Conservation (phyloP, 495 filamentous ascomycete species). For the Chaetomium cochliodes region DNA sequence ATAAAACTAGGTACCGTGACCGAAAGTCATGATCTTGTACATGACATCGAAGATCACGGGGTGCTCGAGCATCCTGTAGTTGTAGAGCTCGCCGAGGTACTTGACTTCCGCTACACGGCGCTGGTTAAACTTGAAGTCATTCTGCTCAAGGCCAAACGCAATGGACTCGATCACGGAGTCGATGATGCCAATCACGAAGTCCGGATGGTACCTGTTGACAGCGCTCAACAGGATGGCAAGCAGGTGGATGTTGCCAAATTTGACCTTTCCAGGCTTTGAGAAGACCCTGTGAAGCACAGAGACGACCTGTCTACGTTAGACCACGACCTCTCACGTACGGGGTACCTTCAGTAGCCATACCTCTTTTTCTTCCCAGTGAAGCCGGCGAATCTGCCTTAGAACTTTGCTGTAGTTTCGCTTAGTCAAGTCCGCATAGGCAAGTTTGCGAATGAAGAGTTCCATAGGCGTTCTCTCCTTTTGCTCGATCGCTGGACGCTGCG, state of each 20-base stretch:
- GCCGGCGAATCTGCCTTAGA: conserved; percentile 85
- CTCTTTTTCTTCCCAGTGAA: conserved; percentile 95
- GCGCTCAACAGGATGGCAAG: conserved; percentile 88
- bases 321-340: conserved; percentile 6
- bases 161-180: conserved; percentile 90
- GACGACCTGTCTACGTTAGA: conserved; percentile 59
- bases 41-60: conserved; percentile 93
- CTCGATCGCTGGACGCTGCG: conserved; percentile 86
- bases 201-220: conserved; percentile 85
- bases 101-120: conserved; percentile 93
- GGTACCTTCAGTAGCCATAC: conserved; percentile 39
- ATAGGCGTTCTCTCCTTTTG: conserved; percentile 94
- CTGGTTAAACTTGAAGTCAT: conserved; percentile 98
- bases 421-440: conserved; percentile 90
- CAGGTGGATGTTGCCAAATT: conserved; percentile 94
- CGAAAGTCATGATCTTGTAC: conserved; percentile 91
- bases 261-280: conserved; percentile 93
- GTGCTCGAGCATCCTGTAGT: conserved; percentile 95
- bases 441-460: conserved; percentile 85
- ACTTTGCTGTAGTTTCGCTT: conserved; percentile 92
- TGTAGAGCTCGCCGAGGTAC: conserved; percentile 95
- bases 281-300: conserved; percentile 86
- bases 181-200: conserved; percentile 82
- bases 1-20: conserved; percentile 58
- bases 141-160: conserved; percentile 83